Evolutionary conservation across 148 eudicot genomes (phyloP).

Genomic region (Amaranthus hypochondriacus): DNA sequence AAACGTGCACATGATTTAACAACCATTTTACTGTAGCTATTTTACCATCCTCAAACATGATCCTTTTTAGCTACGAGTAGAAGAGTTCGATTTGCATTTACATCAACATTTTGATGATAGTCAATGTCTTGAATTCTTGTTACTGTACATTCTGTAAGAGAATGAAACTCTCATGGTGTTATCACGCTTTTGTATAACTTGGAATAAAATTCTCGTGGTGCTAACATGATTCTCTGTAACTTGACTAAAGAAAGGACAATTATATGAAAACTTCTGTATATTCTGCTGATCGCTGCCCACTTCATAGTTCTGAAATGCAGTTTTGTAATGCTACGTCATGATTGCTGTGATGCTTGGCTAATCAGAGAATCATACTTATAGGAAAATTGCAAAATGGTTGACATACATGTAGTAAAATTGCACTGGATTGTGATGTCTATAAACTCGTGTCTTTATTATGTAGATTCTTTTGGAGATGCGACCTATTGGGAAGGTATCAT

Average conservation of each 20-base stretch:
- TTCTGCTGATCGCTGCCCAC: not conserved
- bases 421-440: conserved; percentile 1
- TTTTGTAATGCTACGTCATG: not conserved
- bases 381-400: not conserved
- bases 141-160: too few species aligned
- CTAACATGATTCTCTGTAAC: too few species aligned
- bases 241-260: not conserved
- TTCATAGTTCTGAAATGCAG: not conserved
- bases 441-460: conserved; percentile 10
- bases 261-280: not conserved
- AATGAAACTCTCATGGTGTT: too few species aligned
- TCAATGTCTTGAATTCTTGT: too few species aligned
- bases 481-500: conserved; percentile 29
- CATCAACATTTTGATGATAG: too few species aligned
- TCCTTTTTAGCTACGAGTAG: too few species aligned
- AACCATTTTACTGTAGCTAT: too few species aligned
- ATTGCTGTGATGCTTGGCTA: not conserved
- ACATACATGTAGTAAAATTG: not conserved
- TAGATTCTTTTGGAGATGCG: conserved; percentile 77
- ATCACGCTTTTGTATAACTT: too few species aligned
- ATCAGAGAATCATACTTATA: not conserved
- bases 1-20: too few species aligned
- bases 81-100: too few species aligned
- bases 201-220: too few species aligned
- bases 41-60: too few species aligned